Evolutionary conservation across 2,329 filamentous ascomycete genomes (phyloP), one percentile per base, ranked within the genome.

Genomic region (Alternaria dauci): DNA sequence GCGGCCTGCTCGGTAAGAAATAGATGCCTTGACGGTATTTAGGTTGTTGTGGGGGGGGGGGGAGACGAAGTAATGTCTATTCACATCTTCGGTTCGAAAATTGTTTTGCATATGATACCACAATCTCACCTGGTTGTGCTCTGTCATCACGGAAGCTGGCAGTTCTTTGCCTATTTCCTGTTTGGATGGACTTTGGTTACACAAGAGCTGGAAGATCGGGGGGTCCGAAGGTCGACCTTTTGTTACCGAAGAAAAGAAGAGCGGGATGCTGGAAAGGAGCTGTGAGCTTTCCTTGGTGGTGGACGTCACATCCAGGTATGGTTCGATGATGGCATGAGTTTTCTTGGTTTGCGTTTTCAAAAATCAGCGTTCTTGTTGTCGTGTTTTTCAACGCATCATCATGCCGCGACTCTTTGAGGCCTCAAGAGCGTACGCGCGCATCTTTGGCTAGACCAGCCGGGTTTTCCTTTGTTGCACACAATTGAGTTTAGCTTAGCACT

Each of bases 1-100:
- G 83, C 48, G 82, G 82, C 20, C 62, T 85, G 60, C 71, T 84
- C n/a, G 82, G 82, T 39, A 78, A 73, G 58, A 76, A 75, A 55
- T 75, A 75, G 62, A 66, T 57, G 46, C 12, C 43, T 36, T 54
- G 18, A 52, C 41, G 51, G 47, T 2, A 38, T 52, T 44, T 46
- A 47, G 5, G 36, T 25, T 25, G 50, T 39, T 47, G 55, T 46
- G 47, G 39, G 48, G 47, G 39, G 62, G 47, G 39, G 48, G 47
- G 39, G 62, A 64, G 43, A 61, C 52, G 66, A 62, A 56, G 59
- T 55, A 48, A 55, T 62, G 62, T 64, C 56, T 59, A 28, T 52
- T 60, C 50, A 36, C 58, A 52, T 30, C 39, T 58, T 63, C 66
- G 52, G 61, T 32, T 57, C 23, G 32, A 51, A 64, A 62, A 62